Base-by-base conservation (phyloP, 192 early-diverging fungal species). In the Thoreauomyces humboldtii region DNA sequence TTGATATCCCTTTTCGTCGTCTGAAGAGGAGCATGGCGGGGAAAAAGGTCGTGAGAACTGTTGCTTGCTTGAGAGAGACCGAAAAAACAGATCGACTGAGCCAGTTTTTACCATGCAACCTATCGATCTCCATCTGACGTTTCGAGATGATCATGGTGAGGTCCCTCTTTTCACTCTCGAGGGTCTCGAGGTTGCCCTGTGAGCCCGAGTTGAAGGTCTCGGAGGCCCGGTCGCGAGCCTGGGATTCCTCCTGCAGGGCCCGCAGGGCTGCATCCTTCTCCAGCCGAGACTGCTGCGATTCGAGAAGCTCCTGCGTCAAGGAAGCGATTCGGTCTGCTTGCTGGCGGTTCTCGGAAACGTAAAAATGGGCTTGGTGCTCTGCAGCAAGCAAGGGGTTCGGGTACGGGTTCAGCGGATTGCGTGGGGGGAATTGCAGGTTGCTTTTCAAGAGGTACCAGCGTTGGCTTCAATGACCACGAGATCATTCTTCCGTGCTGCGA, bases 101-200 rank as follows among this genome's bases (percentile, higher is more conserved):
- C n/a, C n/a, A n/a, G n/a, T n/a, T n/a, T n/a, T n/a, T n/a, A n/a
- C n/a, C n/a, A n/a, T n/a, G n/a, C n/a, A 70, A 33, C 7, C 61
- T 50, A 2, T 53, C 53, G n/a, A 63, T 63, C 29, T 63, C 69
- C 43, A 59, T 52, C 21, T 64, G 41, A 41, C 45, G 11, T 42
- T 57, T 63, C 15, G 54, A 19, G 12, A 71, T 31, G 24, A 64
- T 22, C 4, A 29, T 47, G 2, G 46, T 29, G 28, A 71, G 37
- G 22, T 64, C 61, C 11, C 62, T 53, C 33, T 71, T 71, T 31
- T 71, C 69, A 15, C 27, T 15, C 32, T 52, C 50, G 27, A 52
- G 9, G 9, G 38, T n/a, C n/a, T 41, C 38, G n/a, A 41, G 9
- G 11, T 41, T 41, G 38, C 38, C n/a, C 38, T 41, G 38, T n/a